Evolutionary conservation across 345 rosid species (phyloP).

Genomic region (Eucalyptus cloeziana): DNA sequence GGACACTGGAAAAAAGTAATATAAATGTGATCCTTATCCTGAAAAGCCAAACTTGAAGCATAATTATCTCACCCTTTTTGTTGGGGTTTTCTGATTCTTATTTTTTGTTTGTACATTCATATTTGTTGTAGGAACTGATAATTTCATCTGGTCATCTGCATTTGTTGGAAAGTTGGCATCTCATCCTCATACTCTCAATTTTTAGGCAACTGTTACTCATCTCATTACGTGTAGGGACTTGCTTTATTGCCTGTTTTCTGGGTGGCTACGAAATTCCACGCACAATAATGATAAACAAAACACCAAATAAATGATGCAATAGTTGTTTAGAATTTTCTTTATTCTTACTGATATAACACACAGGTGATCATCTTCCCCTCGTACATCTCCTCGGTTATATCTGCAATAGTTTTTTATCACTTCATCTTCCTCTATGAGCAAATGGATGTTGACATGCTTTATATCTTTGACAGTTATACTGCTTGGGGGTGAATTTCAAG

Average conservation of each 20-base stretch:
- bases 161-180: background rate
- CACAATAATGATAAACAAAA: background rate
- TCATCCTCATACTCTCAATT: background rate
- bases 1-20: background rate
- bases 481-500: constrained; percentile 78
- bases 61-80: background rate
- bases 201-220: background rate
- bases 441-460: background rate
- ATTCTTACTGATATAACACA: background rate
- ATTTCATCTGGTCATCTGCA: background rate
- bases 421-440: background rate
- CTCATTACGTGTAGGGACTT: background rate
- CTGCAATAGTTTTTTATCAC: background rate
- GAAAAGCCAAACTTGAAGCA: background rate
- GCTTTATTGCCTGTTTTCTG: background rate
- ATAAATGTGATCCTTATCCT: background rate
- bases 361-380: background rate
- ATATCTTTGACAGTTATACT: constrained; percentile 34
- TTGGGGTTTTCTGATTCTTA: background rate
- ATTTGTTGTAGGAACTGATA: background rate
- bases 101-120: background rate
- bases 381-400: background rate
- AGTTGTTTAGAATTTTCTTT: background rate
- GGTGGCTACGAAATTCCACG: background rate
- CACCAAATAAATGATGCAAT: background rate